A percentile compares a stretch with the other conserved stretches of the same genome.
Evolutionary conservation across 2,329 filamentous ascomycete species (phyloP).

Genomic region (Akanthomyces uredinophilus): DNA sequence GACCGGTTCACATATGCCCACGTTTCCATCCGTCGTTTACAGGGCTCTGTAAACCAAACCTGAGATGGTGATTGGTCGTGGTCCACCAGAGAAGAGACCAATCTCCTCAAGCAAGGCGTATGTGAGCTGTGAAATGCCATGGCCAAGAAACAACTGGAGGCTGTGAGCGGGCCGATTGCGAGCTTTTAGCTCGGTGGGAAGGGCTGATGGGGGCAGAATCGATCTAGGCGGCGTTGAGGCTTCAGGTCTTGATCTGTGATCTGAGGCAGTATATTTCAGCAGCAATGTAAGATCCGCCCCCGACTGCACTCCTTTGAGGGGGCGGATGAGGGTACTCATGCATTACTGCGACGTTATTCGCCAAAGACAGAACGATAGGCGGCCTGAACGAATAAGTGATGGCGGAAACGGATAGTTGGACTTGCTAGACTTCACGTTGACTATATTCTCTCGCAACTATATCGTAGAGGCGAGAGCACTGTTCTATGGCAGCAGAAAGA

Average conservation of each 20-base stretch:
- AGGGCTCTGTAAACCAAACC: background rate
- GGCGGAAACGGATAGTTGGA: background rate
- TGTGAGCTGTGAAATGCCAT: background rate
- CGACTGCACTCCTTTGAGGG: background rate
- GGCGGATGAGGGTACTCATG: background rate
- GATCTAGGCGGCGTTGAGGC: background rate
- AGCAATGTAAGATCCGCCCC: background rate
- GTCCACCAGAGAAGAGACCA: background rate
- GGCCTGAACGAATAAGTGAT: background rate
- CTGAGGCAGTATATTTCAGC: background rate
- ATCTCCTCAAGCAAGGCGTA: background rate
- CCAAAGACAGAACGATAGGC: background rate
- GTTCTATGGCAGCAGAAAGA: background rate
- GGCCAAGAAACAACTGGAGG: background rate
- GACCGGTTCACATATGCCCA: background rate
- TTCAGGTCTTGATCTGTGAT: background rate
- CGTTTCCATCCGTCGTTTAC: background rate
- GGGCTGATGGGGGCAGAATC: conserved; percentile 8
- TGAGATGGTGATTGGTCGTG: background rate
- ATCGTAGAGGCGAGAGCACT: background rate
- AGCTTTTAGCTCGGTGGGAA: background rate
- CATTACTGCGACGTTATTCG: background rate
- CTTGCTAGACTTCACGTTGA: background rate
- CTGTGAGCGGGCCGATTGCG: background rate
- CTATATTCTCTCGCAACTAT: background rate